Conservation (phyloP, 176 grass and related monocot genomes). For the Ensete glaucum region DNA sequence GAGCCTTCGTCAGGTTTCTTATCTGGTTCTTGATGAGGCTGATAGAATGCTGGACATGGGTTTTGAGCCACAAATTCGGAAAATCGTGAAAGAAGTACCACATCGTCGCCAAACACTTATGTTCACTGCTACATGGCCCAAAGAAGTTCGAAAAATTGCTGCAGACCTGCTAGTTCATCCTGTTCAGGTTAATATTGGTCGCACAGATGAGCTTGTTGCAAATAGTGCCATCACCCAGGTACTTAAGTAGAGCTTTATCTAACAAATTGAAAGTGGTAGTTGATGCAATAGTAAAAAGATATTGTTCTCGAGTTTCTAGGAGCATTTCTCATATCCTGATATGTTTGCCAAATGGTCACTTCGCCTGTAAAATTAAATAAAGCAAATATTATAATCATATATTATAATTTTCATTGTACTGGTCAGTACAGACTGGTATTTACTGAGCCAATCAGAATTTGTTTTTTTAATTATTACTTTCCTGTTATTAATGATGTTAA, state of each 20-base stretch:
- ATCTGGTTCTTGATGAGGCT: constrained; percentile 79
- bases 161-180: constrained; percentile 75
- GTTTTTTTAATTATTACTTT: too few relatives aligned
- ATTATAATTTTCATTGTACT: not conserved
- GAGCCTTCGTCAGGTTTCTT: constrained; percentile 61
- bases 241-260: not conserved
- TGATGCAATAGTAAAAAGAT: not conserved
- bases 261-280: not conserved
- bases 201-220: constrained; percentile 89
- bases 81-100: constrained; percentile 85
- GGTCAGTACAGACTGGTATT: too few relatives aligned
- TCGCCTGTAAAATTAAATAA: not conserved
- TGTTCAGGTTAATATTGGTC: constrained; percentile 96
- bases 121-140: constrained; percentile 99
- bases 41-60: constrained; percentile 89
- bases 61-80: constrained; percentile 90
- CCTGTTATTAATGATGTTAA: too few relatives aligned
- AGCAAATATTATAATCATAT: not conserved
- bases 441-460: too few relatives aligned
- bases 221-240: constrained; percentile 96
- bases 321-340: not conserved
- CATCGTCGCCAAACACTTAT: constrained; percentile 83
- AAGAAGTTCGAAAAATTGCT: constrained; percentile 88
- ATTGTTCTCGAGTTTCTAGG: not conserved
- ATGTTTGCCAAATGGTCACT: not conserved